phyloP scores from a whole-genome alignment of 495 filamentous ascomycete genomes.

The Penicillium daleae region DNA sequence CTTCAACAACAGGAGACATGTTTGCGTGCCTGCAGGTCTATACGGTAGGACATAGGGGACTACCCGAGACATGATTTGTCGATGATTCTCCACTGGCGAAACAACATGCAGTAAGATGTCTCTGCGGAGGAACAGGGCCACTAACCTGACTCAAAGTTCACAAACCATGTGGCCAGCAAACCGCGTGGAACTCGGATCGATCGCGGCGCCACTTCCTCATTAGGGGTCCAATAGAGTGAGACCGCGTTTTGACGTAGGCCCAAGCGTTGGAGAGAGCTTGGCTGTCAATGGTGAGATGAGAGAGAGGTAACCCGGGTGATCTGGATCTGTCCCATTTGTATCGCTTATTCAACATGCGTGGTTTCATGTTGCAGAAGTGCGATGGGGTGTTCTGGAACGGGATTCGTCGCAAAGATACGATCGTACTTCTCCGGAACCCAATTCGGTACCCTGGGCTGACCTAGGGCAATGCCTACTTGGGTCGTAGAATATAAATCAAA shows the following conservation, averaged over 20 bases:
- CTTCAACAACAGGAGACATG: neutral
- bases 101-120: neutral
- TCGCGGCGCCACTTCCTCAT: neutral
- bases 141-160: neutral
- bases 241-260: neutral
- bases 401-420: neutral
- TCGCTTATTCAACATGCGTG: no score
- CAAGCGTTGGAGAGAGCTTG: neutral
- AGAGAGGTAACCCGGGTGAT: neutral
- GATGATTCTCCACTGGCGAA: neutral
- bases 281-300: neutral
- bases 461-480: no score
- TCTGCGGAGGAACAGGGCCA: neutral
- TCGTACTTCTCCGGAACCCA: neutral
- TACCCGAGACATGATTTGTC: neutral
- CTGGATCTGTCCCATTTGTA: neutral
- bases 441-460: no score
- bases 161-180: neutral
- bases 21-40: neutral
- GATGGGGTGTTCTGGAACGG: neutral
- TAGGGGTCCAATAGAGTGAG: slow-evolving; percentile 6
- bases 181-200: neutral
- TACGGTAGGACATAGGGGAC: neutral
- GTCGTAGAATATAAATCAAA: neutral
- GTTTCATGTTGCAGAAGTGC: no score